Evolutionary conservation across 176 grass and related monocot species (phyloP).

Genomic region (Cymbopogon citratus): DNA sequence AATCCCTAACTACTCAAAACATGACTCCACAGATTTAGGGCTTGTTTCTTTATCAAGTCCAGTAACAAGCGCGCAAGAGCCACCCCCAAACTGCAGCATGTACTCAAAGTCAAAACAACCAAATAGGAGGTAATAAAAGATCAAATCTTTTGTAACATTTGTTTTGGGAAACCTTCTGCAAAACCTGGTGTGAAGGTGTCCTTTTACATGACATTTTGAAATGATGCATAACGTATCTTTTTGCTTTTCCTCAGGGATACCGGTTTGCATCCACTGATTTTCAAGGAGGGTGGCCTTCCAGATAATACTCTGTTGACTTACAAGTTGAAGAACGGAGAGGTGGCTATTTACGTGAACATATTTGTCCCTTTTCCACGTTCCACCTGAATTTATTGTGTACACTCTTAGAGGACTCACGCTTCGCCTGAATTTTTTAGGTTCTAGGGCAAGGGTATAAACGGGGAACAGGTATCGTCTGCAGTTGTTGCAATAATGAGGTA

Average conservation of each 20-base stretch:
- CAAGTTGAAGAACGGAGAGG: conserved; percentile 56
- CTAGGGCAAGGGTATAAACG: conserved; percentile 52
- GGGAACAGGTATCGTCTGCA: conserved; percentile 33
- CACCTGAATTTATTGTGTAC: conserved; percentile 6
- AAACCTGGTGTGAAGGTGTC: neutral
- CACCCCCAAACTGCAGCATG: neutral
- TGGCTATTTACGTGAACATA: conserved; percentile 29
- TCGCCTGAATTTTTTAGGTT: conserved; percentile 44
- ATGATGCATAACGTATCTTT: neutral
- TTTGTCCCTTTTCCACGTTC: neutral
- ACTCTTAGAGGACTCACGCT: conserved; percentile 21
- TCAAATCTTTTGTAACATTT: conserved; percentile 1
- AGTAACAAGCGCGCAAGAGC: conserved; percentile 21
- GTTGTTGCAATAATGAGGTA: conserved; percentile 31
- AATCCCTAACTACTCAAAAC: neutral
- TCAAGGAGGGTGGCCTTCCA: conserved; percentile 71
- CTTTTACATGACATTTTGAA: conserved; percentile 15
- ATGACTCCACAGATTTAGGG: neutral
- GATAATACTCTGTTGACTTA: conserved; percentile 67
- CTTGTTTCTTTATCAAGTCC: conserved; percentile 3
- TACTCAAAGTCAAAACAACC: conserved; percentile 22
- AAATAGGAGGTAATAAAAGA: conserved; percentile 41
- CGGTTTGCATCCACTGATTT: conserved; percentile 63
- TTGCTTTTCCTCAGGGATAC: conserved; percentile 46
- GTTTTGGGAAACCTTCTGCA: conserved; percentile 5